Conservation (phyloP, 768 basidiomycete genomes). For the Lentinula sp. region DNA sequence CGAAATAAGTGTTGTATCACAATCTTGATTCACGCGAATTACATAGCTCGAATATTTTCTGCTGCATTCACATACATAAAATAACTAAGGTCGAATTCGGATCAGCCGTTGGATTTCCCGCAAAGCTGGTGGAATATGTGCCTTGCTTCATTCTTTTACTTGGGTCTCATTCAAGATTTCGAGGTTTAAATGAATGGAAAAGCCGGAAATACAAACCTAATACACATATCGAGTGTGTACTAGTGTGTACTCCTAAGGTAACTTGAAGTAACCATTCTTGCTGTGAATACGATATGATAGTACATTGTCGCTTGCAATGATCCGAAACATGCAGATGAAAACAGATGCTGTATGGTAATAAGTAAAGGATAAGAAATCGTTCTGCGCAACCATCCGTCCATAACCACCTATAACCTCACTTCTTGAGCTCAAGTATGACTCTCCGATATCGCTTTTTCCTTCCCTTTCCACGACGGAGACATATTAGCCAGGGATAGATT, state of each 20-base stretch:
- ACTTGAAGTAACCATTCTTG: no score
- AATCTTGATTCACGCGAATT: no score
- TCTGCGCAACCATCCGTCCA: neutral
- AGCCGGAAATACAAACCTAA: no score
- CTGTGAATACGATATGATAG: neutral
- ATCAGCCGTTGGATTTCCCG: neutral
- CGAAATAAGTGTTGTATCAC: no score
- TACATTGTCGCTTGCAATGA: neutral
- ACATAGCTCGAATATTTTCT: no score
- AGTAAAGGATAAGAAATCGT: neutral
- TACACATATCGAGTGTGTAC: neutral
- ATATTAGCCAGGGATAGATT: slow-evolving; percentile 24
- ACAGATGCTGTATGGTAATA: neutral
- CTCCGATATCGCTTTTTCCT: slow-evolving; percentile 28
- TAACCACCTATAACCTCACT: neutral
- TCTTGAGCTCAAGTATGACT: neutral
- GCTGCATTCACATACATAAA: no score
- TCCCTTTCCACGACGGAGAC: slow-evolving; percentile 40
- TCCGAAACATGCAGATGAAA: neutral
- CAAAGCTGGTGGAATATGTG: neutral
- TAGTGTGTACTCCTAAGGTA: no score
- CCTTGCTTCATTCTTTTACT: neutral
- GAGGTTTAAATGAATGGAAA: no score
- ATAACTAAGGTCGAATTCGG: neutral
- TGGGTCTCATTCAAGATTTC: neutral